Evolutionary conservation across 1,284 basidiomycete species (phyloP), one percentile per base, ranked within the genome.

Genomic region (Paramarasmius palmivorus): DNA sequence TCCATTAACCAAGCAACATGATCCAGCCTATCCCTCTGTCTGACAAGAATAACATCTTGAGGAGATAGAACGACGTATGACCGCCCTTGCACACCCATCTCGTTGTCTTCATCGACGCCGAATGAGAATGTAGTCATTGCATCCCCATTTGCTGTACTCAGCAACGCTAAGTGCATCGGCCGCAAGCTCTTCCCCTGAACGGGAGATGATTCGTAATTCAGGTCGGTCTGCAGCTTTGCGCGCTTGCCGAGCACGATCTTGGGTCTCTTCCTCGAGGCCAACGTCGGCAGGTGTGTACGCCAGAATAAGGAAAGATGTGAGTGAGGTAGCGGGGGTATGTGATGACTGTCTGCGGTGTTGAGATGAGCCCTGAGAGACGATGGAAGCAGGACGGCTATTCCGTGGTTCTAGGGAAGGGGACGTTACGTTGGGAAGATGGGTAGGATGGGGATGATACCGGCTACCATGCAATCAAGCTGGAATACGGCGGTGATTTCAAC

Each of bases 1-100:
- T 98, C 93, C 15, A 98, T 87, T 15, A 99, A 75, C 96, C 96
- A 99, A 10, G 83, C 78, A 44, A 99, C 84, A 65, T 97, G 95
- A 68, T 99, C 97, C 61, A 84, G 82, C 65, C 84, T 82, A 72
- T 98, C 95, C 52, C 97, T 78, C 20, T 92, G 88, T 59, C 85
- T 82, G 3, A 94, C 95, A 2, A 95, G 73, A 35, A 98, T 87
- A 26, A 98, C 72, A 62, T 95, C 94, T 60, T 83, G 79, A 1
- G 96, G 97, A 58, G 90, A 92, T 57, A 92, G 71, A 20, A 98
- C 90, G 35, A 95, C 84, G 65, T 95, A 93, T 36, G 79, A 73
- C 66, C 65, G 72, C 58, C 45, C 63, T 50, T 34, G 32, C 12
- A 40, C 66, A 39, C 71, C 74, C 17, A 64, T 65, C 1, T 57